These are phyloP conservation scores for Zancudomyces culisetae DNA, from an alignment of 371 early-diverging fungal genomes.

Conservation along the genomic window DNA sequence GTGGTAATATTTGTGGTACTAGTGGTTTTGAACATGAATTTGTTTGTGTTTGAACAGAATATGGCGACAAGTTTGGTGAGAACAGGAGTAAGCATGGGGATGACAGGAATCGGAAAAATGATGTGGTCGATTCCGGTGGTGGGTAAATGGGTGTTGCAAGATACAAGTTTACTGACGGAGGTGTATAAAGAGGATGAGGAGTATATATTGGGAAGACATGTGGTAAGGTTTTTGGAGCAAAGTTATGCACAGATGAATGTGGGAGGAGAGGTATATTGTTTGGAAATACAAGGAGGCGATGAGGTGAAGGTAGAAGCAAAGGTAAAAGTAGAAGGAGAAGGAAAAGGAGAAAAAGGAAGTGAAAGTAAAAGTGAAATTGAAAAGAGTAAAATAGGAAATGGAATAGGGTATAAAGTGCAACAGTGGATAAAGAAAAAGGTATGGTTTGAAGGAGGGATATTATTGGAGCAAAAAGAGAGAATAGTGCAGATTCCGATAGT, in stretches of 20 bases:
- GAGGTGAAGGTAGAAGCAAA: too few relatives aligned
- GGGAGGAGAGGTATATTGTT: conserved; percentile 9
- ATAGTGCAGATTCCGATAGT: conserved; percentile 13
- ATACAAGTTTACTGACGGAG: neutral
- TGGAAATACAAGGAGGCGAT: conserved; percentile 8
- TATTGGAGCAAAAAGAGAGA: conserved; percentile 9
- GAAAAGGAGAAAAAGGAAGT: neutral
- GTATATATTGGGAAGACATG: conserved; percentile 22
- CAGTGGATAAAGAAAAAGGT: too few relatives aligned
- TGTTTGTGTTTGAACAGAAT: conserved; percentile 11
- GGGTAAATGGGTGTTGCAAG: neutral
- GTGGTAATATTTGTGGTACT: conserved; percentile 4
- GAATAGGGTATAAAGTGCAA: neutral
- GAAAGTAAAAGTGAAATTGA: neutral
- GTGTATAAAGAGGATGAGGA: conserved; percentile 16
- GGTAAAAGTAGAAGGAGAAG: neutral
- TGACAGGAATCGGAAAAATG: neutral
- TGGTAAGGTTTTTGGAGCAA: conserved; percentile 20
- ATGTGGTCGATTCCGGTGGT: neutral
- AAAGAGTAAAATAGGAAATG: neutral
- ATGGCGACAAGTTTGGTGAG: conserved; percentile 7
- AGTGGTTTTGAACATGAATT: conserved; percentile 14
- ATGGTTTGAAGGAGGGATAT: conserved; percentile 8
- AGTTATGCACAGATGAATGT: conserved; percentile 23
- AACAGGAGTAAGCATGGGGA: conserved; percentile 5